Conservation (phyloP, 129 eudicot genomes). For the Lactuca saligna region DNA sequence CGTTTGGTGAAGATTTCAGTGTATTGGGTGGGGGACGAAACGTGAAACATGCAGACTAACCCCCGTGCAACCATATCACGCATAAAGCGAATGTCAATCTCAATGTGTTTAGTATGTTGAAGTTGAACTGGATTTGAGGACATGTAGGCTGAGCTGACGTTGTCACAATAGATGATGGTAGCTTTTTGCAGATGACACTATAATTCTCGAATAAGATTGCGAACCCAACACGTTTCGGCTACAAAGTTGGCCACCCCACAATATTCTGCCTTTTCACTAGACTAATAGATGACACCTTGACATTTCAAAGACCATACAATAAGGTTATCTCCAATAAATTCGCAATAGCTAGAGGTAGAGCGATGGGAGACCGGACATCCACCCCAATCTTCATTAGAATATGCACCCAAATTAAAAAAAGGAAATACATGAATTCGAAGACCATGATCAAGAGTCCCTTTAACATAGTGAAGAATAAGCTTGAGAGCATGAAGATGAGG, state of each 20-base stretch:
- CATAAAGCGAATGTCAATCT: neutral
- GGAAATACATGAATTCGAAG: too few relatives aligned
- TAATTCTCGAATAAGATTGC: neutral
- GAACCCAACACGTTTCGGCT: neutral
- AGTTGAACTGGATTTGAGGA: neutral
- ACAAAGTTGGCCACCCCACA: neutral
- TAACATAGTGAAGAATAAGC: too few relatives aligned
- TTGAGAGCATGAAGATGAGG: too few relatives aligned
- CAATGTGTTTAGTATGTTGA: neutral
- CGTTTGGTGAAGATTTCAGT: neutral
- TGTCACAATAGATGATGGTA: neutral
- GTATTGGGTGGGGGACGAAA: neutral
- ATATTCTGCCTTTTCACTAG: neutral
- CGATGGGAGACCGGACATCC: too few relatives aligned
- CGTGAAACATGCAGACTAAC: neutral
- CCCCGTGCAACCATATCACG: neutral
- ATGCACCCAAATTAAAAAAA: too few relatives aligned
- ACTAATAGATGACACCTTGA: too few relatives aligned
- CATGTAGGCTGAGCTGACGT: neutral
- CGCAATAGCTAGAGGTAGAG: too few relatives aligned
- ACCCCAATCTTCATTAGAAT: too few relatives aligned
- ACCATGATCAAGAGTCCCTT: too few relatives aligned
- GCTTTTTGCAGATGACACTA: neutral
- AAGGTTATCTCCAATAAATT: too few relatives aligned
- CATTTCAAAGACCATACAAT: too few relatives aligned